Conservation (phyloP, 495 filamentous ascomycete genomes). For the Cudoniella acicularis region DNA sequence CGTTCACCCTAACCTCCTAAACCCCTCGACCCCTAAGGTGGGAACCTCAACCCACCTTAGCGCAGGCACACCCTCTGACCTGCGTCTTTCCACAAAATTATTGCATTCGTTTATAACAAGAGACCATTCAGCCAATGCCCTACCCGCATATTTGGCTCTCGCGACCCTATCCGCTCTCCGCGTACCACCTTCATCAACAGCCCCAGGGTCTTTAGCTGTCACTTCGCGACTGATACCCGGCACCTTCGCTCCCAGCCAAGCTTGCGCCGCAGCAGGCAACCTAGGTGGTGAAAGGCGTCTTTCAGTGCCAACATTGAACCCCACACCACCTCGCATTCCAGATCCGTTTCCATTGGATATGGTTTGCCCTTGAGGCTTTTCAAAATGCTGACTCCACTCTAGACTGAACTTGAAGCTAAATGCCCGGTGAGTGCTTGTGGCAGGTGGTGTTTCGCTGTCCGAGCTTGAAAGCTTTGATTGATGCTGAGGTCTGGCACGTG, state of each 20-base stretch:
- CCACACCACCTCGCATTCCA: conserved; percentile 1
- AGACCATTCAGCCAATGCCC: conserved; percentile 89
- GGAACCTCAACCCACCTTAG: conserved; percentile 83
- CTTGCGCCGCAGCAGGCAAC: conserved; percentile 63
- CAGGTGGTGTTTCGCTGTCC: conserved; percentile 32
- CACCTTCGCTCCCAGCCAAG: conserved; percentile 13
- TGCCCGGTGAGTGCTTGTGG: conserved; percentile 39
- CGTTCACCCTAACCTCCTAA: conserved; percentile 53
- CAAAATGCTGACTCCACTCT: conserved; percentile 51
- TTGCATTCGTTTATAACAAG: conserved; percentile 83
- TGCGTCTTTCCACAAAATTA: conserved; percentile 83
- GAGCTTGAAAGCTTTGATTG: conserved; percentile 21
- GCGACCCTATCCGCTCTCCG: background rate
- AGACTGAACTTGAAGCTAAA: conserved; percentile 77
- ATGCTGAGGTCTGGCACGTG: conserved; percentile 25
- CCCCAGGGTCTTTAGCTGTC: conserved; percentile 14
- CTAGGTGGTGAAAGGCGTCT: conserved; percentile 67
- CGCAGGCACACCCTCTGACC: conserved; percentile 75
- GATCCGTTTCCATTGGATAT: background rate
- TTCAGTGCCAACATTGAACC: conserved; percentile 30
- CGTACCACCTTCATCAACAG: background rate
- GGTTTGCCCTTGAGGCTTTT: conserved; percentile 33
- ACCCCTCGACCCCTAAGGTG: conserved; percentile 77
- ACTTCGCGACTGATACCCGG: conserved; percentile 18
- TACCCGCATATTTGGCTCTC: conserved; percentile 67